Percentiles rank a stretch among this genome's conserved stretches.
Conservation (phyloP, 257 asterid genomes). For the Solanum appendiculatum region DNA sequence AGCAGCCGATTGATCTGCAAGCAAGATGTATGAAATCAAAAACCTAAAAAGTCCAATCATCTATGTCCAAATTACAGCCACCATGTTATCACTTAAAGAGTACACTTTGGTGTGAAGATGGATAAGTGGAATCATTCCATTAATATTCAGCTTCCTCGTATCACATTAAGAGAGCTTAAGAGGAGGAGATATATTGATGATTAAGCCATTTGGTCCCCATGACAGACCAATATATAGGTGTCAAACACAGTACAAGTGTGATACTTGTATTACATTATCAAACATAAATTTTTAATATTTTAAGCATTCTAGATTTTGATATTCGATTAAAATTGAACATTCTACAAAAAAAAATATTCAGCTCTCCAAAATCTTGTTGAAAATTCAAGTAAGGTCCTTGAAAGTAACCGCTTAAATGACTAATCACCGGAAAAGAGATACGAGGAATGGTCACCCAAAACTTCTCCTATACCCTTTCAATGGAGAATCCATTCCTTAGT, state of each 20-base stretch:
- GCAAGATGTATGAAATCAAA: constrained; percentile 1
- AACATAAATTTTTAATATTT: neutral
- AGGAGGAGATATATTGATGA: neutral
- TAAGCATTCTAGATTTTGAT: neutral
- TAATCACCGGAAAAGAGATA: neutral
- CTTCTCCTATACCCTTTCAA: neutral
- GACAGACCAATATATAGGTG: neutral
- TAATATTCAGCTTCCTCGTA: neutral
- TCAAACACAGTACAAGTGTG: neutral
- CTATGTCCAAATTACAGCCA: neutral
- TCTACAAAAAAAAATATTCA: neutral
- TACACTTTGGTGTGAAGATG: neutral
- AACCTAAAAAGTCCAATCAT: neutral
- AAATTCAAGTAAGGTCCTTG: neutral
- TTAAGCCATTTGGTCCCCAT: neutral
- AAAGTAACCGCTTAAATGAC: neutral
- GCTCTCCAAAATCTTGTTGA: neutral
- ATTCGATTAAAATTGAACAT: neutral
- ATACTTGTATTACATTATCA: neutral
- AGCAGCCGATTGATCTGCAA: constrained; percentile 81
- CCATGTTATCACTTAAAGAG: neutral
- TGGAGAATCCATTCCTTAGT: neutral
- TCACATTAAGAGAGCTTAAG: neutral
- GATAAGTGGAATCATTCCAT: neutral
- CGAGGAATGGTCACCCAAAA: neutral